Conservation (phyloP, 2,329 filamentous ascomycete species). For the Alternaria metachromatica region DNA sequence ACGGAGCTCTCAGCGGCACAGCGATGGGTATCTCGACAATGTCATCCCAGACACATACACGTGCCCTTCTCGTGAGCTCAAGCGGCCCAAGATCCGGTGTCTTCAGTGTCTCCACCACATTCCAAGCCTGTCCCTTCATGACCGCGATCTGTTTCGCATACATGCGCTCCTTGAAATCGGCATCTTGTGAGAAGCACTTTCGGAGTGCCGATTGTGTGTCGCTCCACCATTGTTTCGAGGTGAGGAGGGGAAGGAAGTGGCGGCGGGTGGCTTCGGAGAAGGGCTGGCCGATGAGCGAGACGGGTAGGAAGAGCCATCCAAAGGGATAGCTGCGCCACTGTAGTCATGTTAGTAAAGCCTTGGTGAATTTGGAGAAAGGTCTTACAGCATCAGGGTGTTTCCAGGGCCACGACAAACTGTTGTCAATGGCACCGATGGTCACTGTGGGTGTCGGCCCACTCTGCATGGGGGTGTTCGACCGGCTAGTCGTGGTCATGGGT, state of each 20-base stretch:
- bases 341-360: conserved; percentile 16
- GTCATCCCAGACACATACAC: conserved; percentile 98
- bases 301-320: conserved; percentile 96
- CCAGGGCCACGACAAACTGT: conserved; percentile 98
- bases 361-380: conserved; percentile 11
- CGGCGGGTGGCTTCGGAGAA: conserved; percentile 93
- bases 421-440: conserved; percentile 91
- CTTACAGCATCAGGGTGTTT: conserved; percentile 90
- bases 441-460: conserved; percentile 65
- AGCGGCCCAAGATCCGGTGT: conserved; percentile 89
- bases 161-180: conserved; percentile 98
- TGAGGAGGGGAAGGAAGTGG: conserved; percentile 94
- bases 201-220: conserved; percentile 89
- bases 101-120: conserved; percentile 97
- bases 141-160: conserved; percentile 98
- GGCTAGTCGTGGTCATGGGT: conserved; percentile 78
- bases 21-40: conserved; percentile 94
- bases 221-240: conserved; percentile 95
- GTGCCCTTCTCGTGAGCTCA: conserved; percentile 85
- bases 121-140: conserved; percentile 99
- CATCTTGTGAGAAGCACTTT: conserved; percentile 86
- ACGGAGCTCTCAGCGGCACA: conserved; percentile 84
- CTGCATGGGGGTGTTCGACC: conserved; percentile 63
- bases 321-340: conserved; percentile 89
- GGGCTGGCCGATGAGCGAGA: conserved; percentile 92